Base-by-base conservation (phyloP, 1,139 yeast species). In the Lodderomyces jiufengensis region DNA sequence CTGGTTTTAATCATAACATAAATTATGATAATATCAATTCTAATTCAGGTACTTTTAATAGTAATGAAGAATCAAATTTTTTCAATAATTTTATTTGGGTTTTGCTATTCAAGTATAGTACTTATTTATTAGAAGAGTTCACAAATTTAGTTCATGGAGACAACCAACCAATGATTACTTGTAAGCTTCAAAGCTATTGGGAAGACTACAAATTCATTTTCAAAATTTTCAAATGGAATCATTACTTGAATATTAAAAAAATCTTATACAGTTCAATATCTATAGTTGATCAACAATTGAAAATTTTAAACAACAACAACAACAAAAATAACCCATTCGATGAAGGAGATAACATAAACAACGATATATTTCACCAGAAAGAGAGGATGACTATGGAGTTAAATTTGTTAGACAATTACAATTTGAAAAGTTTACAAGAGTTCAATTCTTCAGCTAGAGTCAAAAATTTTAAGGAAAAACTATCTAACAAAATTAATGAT, bases 1-100 rank as follows among this genome's bases (percentile, higher is more conserved):
- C 66, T 1, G 61, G 63, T 0, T 55, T 55, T 33, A 62, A 61
- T 39, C 42, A 60, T 36, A 40, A 29, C 9, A 34, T 35, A 20
- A 34, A 38, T 12, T 12, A 24, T n/a, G n/a, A n/a, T n/a, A n/a
- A n/a, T n/a, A n/a, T n/a, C n/a, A n/a, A n/a, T n/a, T n/a, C n/a
- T n/a, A n/a, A n/a, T n/a, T n/a, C n/a, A n/a, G n/a, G n/a, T n/a
- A n/a, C n/a, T n/a, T n/a, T n/a, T n/a, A 27, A 18, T 27, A 3
- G 9, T 9, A 37, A 40, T 22, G 46, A 42, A 24, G 27, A 29
- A 9, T 31, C 36, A 11, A 36, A 33, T 27, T 40, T 39, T 29
- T 37, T 37, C 8, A 31, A 45, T 21, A 56, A 56, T 37, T 49
- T 52, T 29, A 40, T 59, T 9, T 51, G 61, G 51, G 37, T 57